A percentile compares a stretch with the other conserved stretches of the same genome.
phyloP scores from a whole-genome alignment of 2,329 filamentous ascomycete genomes.

The Knufia fluminis region DNA sequence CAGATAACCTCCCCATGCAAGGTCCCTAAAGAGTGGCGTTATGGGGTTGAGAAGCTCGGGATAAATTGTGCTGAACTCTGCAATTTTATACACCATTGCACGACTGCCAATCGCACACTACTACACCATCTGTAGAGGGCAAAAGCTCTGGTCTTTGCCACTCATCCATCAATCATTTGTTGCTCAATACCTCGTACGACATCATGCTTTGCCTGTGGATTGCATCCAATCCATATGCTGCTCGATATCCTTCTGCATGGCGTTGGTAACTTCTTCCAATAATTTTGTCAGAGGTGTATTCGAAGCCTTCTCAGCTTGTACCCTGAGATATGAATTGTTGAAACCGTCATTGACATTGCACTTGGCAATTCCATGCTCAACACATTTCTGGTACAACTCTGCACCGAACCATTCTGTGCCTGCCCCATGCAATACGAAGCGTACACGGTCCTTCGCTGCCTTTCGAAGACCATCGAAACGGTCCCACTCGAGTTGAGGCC shows the following conservation, averaged over 20 bases:
- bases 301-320: constrained; percentile 42
- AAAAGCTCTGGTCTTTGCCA: too few species aligned
- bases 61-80: too few species aligned
- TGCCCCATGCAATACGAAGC: constrained; percentile 50
- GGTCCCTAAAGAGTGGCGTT: too few species aligned
- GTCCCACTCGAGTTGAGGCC: constrained; percentile 29
- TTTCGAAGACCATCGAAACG: constrained; percentile 41
- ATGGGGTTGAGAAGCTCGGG: too few species aligned
- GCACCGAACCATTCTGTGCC: constrained; percentile 42
- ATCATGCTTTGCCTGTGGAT: constrained; percentile 30
- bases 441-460: constrained; percentile 41
- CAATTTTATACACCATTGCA: too few species aligned
- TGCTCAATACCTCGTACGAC: too few species aligned
- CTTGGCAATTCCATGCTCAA: constrained; percentile 47
- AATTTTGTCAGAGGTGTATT: constrained; percentile 45
- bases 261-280: constrained; percentile 46
- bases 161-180: too few species aligned
- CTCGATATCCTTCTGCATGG: constrained; percentile 49
- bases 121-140: too few species aligned
- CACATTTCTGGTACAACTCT: constrained; percentile 46
- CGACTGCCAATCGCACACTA: too few species aligned
- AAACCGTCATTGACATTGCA: constrained; percentile 34
- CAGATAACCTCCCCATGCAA: too few species aligned
- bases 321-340: constrained; percentile 35
- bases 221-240: constrained; percentile 46